Evolutionary conservation across 2,329 filamentous ascomycete genomes (phyloP), one percentile per base, ranked within the genome.

Genomic region (Microcyclospora pomicola): DNA sequence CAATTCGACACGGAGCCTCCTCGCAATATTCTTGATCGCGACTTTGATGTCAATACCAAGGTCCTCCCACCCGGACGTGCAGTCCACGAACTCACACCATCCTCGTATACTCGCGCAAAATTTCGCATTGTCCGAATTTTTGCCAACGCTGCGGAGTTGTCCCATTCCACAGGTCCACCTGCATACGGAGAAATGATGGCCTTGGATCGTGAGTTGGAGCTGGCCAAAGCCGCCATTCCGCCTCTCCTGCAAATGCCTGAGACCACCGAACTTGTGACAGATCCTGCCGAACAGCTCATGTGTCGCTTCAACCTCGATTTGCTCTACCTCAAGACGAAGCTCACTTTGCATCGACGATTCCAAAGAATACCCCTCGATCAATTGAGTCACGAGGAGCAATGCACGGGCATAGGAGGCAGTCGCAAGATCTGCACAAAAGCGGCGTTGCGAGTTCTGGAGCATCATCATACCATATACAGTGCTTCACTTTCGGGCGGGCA

Each of bases 341-440:
- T 68, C 27, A 64, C 73, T 1, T 50, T 76, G n/a, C 71, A 75
- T 48, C 61, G 71, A 12, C 65, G 64, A 19, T 72, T 67, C 44
- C 61, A 75, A 44, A 59, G 59, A 9, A 48, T 45, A 11, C 53
- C 53, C 5, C 42, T 54, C 16, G 35, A 38, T 11, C 39, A 50
- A 16, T 48, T 56, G n/a, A 47, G 42, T 10, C 35, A 41, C 2
- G 55, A 61, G 12, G 50, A 57, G 36, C 48, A 63, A 58, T 37
- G 47, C 37, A 36, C 41, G 15, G 52, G 53, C 6, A 43, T 56
- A 15, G 52, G 53, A 3, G 34, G 40, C 15, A 54, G 53, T 31
- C 59, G 66, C 33, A 54, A 53, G 16, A 59, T 59, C 1, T 72
- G 68, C 37, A 50, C 72, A 2, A 59, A 62, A 2, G 62, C 68